Percentiles rank a stretch among this genome's conserved stretches.
These are phyloP conservation scores for Cyclotella atomus DNA, from an alignment of 108 stramenopile genomes.

Conservation along the genomic window DNA sequence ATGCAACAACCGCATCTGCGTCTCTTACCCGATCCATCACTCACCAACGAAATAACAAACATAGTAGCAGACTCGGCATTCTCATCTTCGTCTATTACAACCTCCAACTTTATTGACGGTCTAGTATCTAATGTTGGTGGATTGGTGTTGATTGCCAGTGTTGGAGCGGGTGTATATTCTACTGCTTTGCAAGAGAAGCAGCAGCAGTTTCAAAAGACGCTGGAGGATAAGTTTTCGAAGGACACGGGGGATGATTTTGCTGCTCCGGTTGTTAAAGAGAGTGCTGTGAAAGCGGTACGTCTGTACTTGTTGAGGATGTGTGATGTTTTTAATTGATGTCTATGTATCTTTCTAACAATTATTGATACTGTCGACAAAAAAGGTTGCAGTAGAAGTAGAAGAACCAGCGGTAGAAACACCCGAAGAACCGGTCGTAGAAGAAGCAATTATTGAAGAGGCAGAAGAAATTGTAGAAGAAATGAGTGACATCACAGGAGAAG, in stretches of 20 bases:
- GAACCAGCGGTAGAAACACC: background rate
- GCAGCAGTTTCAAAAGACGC: background rate
- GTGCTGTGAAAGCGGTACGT: constrained; percentile 7
- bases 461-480: constrained; percentile 14
- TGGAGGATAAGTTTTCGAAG: background rate
- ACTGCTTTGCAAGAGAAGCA: constrained; percentile 11
- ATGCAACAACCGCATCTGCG: background rate
- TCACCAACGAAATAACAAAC: background rate
- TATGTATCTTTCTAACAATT: background rate
- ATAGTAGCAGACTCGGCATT: constrained; percentile 2
- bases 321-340: background rate
- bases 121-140: constrained; percentile 1
- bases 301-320: background rate
- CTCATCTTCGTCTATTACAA: constrained; percentile 9
- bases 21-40: background rate
- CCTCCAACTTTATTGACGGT: constrained; percentile 5
- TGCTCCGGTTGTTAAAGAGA: background rate
- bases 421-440: background rate
- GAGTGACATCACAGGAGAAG: background rate
- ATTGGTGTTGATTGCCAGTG: background rate
- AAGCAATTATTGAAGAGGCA: background rate
- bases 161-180: constrained; percentile 6
- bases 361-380: background rate
- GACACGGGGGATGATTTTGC: constrained; percentile 2
- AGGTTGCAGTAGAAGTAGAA: background rate